Conservation (phyloP, 176 grass and related monocot species). For the Poa annua region DNA sequence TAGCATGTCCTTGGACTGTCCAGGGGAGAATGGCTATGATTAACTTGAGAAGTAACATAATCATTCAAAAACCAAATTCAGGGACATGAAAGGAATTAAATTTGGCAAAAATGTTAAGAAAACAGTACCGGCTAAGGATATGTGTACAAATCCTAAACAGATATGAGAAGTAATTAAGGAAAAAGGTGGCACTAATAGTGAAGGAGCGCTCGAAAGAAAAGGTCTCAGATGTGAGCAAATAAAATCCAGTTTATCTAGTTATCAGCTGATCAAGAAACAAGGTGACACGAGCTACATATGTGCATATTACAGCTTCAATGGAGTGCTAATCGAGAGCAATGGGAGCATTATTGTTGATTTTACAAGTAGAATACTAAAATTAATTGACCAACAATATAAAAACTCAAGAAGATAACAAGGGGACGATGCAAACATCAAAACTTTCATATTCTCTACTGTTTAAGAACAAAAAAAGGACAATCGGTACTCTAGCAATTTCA, state of each 20-base stretch:
- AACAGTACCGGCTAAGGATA: conserved; percentile 11
- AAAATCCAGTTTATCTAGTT: conserved; percentile 27
- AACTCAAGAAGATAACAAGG: not conserved
- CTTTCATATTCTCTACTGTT: not conserved
- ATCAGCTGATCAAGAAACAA: conserved; percentile 1
- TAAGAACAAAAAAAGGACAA: conserved; percentile 7
- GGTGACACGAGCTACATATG: not conserved
- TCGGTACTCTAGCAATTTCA: not conserved
- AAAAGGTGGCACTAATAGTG: conserved; percentile 34
- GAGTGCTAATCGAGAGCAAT: conserved; percentile 2
- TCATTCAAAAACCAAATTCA: not conserved
- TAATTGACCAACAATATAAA: not conserved
- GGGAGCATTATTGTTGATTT: conserved; percentile 20
- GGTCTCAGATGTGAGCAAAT: conserved; percentile 12
- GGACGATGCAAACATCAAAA: not conserved
- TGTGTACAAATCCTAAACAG: conserved; percentile 33
- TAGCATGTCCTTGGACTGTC: conserved; percentile 82
- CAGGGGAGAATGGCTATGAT: conserved; percentile 26
- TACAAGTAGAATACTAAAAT: not conserved
- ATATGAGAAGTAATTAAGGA: not conserved
- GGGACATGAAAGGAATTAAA: not conserved
- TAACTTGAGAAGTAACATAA: conserved; percentile 39
- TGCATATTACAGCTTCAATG: conserved; percentile 11
- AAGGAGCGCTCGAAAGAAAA: conserved; percentile 3
- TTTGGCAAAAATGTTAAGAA: conserved; percentile 12